phyloP scores from a whole-genome alignment of 2,329 filamentous ascomycete species.

The Pseudogymnoascus verrucosus region DNA sequence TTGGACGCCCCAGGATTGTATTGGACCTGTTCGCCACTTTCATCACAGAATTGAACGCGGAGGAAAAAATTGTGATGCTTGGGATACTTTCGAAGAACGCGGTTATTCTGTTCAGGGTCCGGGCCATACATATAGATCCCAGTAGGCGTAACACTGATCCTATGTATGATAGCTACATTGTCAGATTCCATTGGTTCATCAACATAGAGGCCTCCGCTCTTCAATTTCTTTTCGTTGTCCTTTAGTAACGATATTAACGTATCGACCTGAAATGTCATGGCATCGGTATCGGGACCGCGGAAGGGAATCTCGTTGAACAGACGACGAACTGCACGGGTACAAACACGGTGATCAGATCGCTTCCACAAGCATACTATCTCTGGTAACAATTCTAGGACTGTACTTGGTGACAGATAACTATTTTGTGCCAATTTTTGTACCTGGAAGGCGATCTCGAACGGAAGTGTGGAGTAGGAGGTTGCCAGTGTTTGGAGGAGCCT shows the following conservation, averaged over 20 bases:
- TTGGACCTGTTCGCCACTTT: slow-evolving; percentile 57
- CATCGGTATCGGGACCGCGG: slow-evolving; percentile 42
- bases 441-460: slow-evolving; percentile 53
- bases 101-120: slow-evolving; percentile 59
- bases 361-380: slow-evolving; percentile 24
- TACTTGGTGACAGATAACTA: slow-evolving; percentile 50
- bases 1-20: slow-evolving; percentile 47
- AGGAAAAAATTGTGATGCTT: slow-evolving; percentile 55
- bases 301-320: slow-evolving; percentile 46
- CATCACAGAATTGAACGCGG: slow-evolving; percentile 66
- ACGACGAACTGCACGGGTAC: slow-evolving; percentile 44
- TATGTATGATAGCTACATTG: slow-evolving; percentile 22
- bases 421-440: slow-evolving; percentile 56
- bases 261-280: slow-evolving; percentile 32
- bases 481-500: slow-evolving; percentile 18
- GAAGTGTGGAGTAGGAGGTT: slow-evolving; percentile 28
- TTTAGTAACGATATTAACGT: slow-evolving; percentile 35
- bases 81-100: slow-evolving; percentile 59
- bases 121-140: slow-evolving; percentile 51
- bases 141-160: slow-evolving; percentile 46
- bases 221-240: slow-evolving; percentile 33
- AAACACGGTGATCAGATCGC: slow-evolving; percentile 32
- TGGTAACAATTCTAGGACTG: slow-evolving; percentile 40
- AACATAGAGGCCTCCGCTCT: slow-evolving; percentile 20
- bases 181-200: slow-evolving; percentile 10